Evolutionary conservation across 768 basidiomycete genomes (phyloP), one percentile per base, ranked within the genome.

Genomic region (Lepiota brunneoincarnata): DNA sequence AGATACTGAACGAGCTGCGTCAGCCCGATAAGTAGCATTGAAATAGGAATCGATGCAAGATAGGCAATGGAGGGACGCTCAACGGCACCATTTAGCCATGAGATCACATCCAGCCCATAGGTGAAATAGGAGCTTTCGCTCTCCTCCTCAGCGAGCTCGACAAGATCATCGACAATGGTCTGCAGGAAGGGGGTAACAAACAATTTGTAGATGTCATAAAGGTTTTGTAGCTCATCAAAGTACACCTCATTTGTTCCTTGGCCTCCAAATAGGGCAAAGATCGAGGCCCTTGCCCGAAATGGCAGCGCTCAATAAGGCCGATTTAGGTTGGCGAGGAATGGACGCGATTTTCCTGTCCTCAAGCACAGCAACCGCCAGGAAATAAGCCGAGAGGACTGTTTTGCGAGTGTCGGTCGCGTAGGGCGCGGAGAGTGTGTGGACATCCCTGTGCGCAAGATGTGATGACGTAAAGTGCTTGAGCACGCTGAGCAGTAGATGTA

Each of bases 211-310:
- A 83, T 89, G 72, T 97, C 89, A 72, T 91, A 94, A 48, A 98
- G 85, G 46, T 78, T 74, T 73, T 96, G 91, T 17, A 99, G 80
- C 69, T 98, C 97, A 68, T 96, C 91, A 68, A 98, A 93, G 75
- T 98, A 99, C 56, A 96, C 90, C 66, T 98, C 97, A 71, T 98
- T 98, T 55, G 89, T 92, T 54, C 97, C 97, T 71, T 99, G 97
- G 12, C 97, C 97, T 48, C 96, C 96, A 66, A 99, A 99, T 37
- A 99, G 76, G 48, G 93, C 96, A 72, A 89, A 98, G 62, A 98
- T 74, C 43, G 80, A 89, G 50, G 83, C 87, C 40, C n/a, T 86
- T 79, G 42, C 82, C 80, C n/a, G 76, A 67, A 42, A 71, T 63
- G 31, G 83, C 82, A 36, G 87, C 85, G 10, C 75, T 69, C 54